Base-by-base conservation (phyloP, 495 filamentous ascomycete species). In the Filosporella fistucella region DNA sequence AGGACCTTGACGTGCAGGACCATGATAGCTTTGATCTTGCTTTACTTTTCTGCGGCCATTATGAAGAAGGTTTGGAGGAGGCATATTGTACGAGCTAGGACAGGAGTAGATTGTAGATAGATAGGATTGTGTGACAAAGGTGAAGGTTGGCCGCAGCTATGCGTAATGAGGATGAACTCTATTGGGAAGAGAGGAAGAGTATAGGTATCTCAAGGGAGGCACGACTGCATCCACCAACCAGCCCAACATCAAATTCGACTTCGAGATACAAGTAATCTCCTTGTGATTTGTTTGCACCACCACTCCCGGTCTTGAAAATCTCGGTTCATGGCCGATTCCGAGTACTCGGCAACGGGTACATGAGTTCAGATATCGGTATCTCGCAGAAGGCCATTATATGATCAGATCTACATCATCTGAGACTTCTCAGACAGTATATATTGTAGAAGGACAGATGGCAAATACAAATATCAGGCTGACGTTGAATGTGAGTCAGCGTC, bases 1-100 rank as follows among this genome's bases (percentile, higher is more conserved):
- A 29, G 58, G 58, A 28, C 58, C 58, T 52, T 60, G 58, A 49
- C 54, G 54, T 20, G 58, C 10, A 51, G 58, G 54, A 26, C 58
- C 58, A 55, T 52, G 57, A 33, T 60, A 60, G 25, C 33, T 40
- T 16, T 40, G 34, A 57, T 57, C 51, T 25, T 41, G 21, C 24
- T 47, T 54, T 14, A 47, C 47, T 24, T 51, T 45, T 20, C 58
- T 49, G 6, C 58, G 47, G 8, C 58, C 58, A 36, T 37, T 56
- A 29, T 54, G 49, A 33, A 60, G 47, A 13, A 59, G 42, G n/a
- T n/a, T n/a, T n/a, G n/a, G n/a, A n/a, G n/a, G n/a, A 30, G 51
- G 38, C 55, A 59, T 59, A 20, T 22, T 35, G 36, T 34, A 20
- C 26, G 34, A 39, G 17, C 21, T 32, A 40, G 21, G 7, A 44